These are phyloP conservation scores for Tylopilus felleus DNA, from an alignment of 768 basidiomycete species.

Conservation along the genomic window DNA sequence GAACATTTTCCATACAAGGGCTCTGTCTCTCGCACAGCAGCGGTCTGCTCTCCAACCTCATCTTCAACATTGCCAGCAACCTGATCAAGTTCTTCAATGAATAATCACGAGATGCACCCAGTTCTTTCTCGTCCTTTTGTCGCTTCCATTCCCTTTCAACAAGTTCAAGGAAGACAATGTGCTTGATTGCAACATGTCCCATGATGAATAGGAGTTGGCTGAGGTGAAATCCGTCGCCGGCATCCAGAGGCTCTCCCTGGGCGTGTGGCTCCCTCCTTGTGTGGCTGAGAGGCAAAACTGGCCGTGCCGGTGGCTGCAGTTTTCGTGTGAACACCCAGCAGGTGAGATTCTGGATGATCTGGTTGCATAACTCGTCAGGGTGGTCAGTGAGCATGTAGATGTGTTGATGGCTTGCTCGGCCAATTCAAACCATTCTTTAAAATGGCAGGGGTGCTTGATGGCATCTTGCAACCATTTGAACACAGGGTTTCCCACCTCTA, in stretches of 20 bases:
- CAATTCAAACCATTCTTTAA: constrained; percentile 96
- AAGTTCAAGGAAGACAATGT: constrained; percentile 90
- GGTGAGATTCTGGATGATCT: constrained; percentile 79
- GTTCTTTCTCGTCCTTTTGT: constrained; percentile 85
- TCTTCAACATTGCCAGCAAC: constrained; percentile 98
- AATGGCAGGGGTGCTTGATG: constrained; percentile 76
- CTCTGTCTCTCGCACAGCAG: constrained; percentile 79
- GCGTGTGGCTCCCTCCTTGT: neutral
- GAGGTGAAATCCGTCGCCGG: too few species aligned
- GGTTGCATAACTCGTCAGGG: constrained; percentile 79
- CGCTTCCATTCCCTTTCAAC: constrained; percentile 96
- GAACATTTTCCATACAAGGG: constrained; percentile 81
- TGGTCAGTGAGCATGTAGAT: constrained; percentile 95
- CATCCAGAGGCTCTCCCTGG: too few species aligned
- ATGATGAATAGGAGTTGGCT: too few species aligned
- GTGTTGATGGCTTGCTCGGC: constrained; percentile 97
- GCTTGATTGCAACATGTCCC: too few species aligned
- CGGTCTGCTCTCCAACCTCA: constrained; percentile 92
- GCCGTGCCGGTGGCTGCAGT: constrained; percentile 8
- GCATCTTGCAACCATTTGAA: constrained; percentile 80
- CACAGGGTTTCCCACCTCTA: constrained; percentile 83
- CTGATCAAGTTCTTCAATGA: constrained; percentile 86
- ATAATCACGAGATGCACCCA: constrained; percentile 46
- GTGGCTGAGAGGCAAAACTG: constrained; percentile 1
- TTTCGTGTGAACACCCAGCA: constrained; percentile 55